phyloP scores from a whole-genome alignment of 768 basidiomycete species.

The Suillus luteus region DNA sequence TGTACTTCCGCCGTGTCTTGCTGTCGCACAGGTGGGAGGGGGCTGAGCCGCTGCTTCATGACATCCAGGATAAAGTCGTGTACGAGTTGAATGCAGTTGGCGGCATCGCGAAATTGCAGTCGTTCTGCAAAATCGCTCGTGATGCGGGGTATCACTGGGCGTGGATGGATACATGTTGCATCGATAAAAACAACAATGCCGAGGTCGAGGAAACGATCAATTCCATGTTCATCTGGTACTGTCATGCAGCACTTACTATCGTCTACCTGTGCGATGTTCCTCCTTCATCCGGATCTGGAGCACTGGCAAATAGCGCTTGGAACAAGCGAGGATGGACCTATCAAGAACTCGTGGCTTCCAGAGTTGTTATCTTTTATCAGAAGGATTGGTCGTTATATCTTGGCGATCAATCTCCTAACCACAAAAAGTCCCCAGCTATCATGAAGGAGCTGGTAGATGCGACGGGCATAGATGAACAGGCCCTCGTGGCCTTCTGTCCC shows the following conservation, averaged over 20 bases:
- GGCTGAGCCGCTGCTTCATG: background rate
- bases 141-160: background rate
- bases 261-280: background rate
- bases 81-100: background rate
- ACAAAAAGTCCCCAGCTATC: background rate
- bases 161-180: background rate
- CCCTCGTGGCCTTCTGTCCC: background rate
- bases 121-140: background rate
- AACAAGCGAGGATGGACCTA: background rate
- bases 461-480: background rate
- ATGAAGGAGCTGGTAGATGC: background rate
- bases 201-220: background rate
- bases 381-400: background rate
- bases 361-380: background rate
- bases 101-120: background rate
- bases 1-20: background rate
- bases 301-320: background rate
- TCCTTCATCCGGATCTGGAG: background rate
- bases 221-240: background rate
- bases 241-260: background rate
- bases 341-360: background rate
- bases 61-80: background rate
- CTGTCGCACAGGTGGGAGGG: background rate
- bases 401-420: background rate
- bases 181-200: background rate